Evolutionary conservation across 2,329 filamentous ascomycete genomes (phyloP).

Genomic region (Diaporthe vaccinii): DNA sequence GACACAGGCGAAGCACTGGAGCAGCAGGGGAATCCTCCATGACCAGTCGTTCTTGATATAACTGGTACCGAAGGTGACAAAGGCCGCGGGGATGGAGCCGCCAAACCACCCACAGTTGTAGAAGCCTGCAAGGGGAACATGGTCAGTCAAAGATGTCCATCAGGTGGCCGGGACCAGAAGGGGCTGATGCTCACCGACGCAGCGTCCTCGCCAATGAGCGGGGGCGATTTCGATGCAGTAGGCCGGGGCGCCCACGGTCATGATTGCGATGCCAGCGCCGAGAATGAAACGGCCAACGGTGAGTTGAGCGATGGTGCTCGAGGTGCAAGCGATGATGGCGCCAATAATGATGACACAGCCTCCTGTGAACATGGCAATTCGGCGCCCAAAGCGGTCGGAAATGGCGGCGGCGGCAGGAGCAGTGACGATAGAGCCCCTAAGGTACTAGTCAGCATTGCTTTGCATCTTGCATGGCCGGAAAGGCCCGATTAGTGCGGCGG

Average conservation of each 20-base stretch:
- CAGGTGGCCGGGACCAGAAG: not conserved
- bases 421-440: slow-evolving; percentile 58
- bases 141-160: not conserved
- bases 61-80: slow-evolving; percentile 62
- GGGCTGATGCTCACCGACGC: slow-evolving; percentile 51
- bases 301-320: slow-evolving; percentile 54
- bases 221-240: slow-evolving; percentile 63
- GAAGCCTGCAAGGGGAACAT: slow-evolving; percentile 49
- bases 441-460: not conserved
- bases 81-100: slow-evolving; percentile 63
- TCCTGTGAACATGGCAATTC: slow-evolving; percentile 60
- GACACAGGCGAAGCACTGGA: slow-evolving; percentile 60
- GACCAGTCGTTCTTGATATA: slow-evolving; percentile 59
- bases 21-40: slow-evolving; percentile 64
- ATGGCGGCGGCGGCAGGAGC: slow-evolving; percentile 59
- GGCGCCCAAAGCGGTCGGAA: slow-evolving; percentile 60
- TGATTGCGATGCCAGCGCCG: slow-evolving; percentile 60
- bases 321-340: slow-evolving; percentile 57
- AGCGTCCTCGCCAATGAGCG: slow-evolving; percentile 64
- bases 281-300: slow-evolving; percentile 62
- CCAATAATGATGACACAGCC: slow-evolving; percentile 60
- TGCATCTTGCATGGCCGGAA: not conserved
- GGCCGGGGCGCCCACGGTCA: slow-evolving; percentile 63
- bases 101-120: slow-evolving; percentile 69
- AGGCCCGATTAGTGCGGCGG: not conserved